A percentile compares a stretch with the other conserved stretches of the same genome.
Conservation (phyloP, 495 filamentous ascomycete genomes). For the Cercophora newfieldiana region DNA sequence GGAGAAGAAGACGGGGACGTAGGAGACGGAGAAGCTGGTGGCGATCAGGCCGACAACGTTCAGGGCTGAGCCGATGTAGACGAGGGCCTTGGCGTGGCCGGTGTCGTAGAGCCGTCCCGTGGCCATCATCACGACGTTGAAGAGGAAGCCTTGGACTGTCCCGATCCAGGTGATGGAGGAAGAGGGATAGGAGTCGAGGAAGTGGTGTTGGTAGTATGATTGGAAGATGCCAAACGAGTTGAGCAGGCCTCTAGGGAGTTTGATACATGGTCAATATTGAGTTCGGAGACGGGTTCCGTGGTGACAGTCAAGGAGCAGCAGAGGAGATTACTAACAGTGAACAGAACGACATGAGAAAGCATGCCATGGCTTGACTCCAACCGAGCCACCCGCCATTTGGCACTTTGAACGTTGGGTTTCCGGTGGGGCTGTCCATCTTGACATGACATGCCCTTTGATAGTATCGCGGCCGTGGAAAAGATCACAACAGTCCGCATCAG, state of each 20-base stretch:
- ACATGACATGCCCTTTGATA: not conserved
- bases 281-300: not conserved
- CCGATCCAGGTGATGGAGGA: slow-evolving; percentile 58
- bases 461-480: not conserved
- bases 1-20: slow-evolving; percentile 46
- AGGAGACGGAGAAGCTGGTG: slow-evolving; percentile 43
- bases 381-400: slow-evolving; percentile 6
- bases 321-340: slow-evolving; percentile 17
- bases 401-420: not conserved
- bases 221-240: slow-evolving; percentile 53
- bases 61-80: slow-evolving; percentile 54
- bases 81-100: slow-evolving; percentile 57
- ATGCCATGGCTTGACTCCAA: slow-evolving; percentile 28
- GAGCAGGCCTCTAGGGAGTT: slow-evolving; percentile 35
- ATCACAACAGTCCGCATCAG: not conserved
- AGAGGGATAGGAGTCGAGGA: slow-evolving; percentile 32
- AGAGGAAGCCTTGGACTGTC: slow-evolving; percentile 62
- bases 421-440: not conserved
- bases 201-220: slow-evolving; percentile 39
- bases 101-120: slow-evolving; percentile 64
- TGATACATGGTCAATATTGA: not conserved
- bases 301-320: not conserved
- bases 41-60: slow-evolving; percentile 59
- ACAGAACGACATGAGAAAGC: slow-evolving; percentile 24
- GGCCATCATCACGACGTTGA: slow-evolving; percentile 59